Percentiles rank a stretch among this genome's conserved stretches.
These are phyloP conservation scores for Fusarium solani-melongenae DNA, from an alignment of 2,329 filamentous ascomycete genomes.

Conservation along the genomic window DNA sequence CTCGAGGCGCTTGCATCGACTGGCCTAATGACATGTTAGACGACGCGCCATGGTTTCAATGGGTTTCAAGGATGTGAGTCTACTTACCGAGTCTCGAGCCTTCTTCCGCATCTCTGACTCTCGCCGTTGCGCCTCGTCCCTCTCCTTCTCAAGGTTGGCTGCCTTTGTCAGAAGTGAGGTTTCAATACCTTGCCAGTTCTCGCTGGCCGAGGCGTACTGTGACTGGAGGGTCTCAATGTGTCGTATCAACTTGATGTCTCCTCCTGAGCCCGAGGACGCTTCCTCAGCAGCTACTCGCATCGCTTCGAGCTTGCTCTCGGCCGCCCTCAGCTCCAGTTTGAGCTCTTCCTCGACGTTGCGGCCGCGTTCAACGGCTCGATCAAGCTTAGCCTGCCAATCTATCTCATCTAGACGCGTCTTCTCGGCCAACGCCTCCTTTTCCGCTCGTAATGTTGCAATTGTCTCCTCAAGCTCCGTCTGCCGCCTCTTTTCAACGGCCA, in stretches of 20 bases:
- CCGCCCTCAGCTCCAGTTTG: constrained; percentile 77
- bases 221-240: constrained; percentile 97
- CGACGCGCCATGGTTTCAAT: background rate
- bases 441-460: constrained; percentile 75
- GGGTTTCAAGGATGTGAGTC: background rate
- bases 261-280: constrained; percentile 81
- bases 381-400: constrained; percentile 78
- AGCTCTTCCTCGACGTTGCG: constrained; percentile 79
- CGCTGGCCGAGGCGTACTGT: constrained; percentile 92
- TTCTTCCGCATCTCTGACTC: constrained; percentile 92
- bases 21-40: constrained; percentile 61
- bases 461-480: constrained; percentile 67
- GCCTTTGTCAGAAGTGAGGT: constrained; percentile 83
- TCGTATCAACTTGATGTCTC: constrained; percentile 88
- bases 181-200: constrained; percentile 98
- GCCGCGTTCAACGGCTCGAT: constrained; percentile 77
- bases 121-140: constrained; percentile 83
- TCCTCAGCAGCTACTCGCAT: constrained; percentile 90
- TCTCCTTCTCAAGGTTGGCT: constrained; percentile 85
- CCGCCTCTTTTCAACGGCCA: constrained; percentile 73
- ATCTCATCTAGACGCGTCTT: constrained; percentile 75
- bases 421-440: constrained; percentile 80
- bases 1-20: constrained; percentile 74
- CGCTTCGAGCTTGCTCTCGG: constrained; percentile 91
- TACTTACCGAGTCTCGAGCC: constrained; percentile 82